Percentiles rank a stretch among this genome's conserved stretches.
Evolutionary conservation across 179 eudicot species (phyloP).

Genomic region (Dionaea muscipula): DNA sequence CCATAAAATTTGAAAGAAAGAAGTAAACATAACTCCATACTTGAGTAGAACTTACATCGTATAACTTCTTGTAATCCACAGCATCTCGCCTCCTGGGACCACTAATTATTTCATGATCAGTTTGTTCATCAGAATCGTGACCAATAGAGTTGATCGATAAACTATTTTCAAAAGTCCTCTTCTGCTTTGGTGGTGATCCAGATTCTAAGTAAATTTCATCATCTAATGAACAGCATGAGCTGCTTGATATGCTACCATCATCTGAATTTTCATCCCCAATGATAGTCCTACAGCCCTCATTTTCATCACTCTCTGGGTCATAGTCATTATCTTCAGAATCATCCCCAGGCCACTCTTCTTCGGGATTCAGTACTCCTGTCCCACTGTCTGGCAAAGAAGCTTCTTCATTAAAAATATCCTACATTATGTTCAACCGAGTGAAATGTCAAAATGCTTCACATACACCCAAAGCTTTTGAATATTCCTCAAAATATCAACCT

Average conservation of each 20-base stretch:
- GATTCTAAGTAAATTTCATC: constrained; percentile 38
- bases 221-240: constrained; percentile 48
- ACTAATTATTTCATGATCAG: constrained; percentile 43
- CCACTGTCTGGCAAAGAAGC: constrained; percentile 52
- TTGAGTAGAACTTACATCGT: constrained; percentile 75
- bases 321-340: constrained; percentile 90
- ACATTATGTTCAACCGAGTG: constrained; percentile 9
- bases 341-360: constrained; percentile 89
- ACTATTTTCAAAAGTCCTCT: constrained; percentile 15
- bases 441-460: not conserved
- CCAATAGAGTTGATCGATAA: constrained; percentile 16
- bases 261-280: constrained; percentile 26
- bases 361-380: constrained; percentile 26
- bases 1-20: no score
- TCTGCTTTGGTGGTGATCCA: constrained; percentile 20
- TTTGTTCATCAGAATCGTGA: constrained; percentile 25
- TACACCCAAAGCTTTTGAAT: constrained; percentile 6
- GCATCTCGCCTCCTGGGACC: constrained; percentile 59
- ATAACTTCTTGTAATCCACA: constrained; percentile 66
- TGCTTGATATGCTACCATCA: constrained; percentile 40
- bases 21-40: no score
- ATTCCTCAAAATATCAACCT: constrained; percentile 36
- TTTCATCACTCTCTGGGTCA: constrained; percentile 51
- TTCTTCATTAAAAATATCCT: constrained; percentile 89
- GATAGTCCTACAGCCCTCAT: constrained; percentile 22